These are phyloP conservation scores for Priceomyces castillae DNA, from an alignment of 805 yeast species.

Conservation along the genomic window DNA sequence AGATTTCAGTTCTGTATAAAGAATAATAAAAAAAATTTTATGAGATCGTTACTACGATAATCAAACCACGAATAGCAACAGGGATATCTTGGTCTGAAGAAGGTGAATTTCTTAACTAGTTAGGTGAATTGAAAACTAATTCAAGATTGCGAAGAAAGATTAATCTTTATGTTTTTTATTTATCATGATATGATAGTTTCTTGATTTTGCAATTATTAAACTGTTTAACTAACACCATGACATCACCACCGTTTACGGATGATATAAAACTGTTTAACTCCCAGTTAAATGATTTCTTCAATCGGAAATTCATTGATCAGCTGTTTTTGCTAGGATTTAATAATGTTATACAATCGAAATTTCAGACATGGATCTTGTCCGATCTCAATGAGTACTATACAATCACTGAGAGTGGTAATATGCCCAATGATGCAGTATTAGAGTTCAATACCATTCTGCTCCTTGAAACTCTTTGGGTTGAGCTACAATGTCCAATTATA, in stretches of 20 bases:
- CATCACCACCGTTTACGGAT: conserved; percentile 5
- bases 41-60: no score
- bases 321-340: conserved; percentile 49
- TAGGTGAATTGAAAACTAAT: no score
- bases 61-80: no score
- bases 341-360: conserved; percentile 47
- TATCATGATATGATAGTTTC: neutral
- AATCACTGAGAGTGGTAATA: conserved; percentile 3
- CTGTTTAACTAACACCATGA: neutral
- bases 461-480: conserved; percentile 54
- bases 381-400: conserved; percentile 34
- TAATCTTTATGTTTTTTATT: no score
- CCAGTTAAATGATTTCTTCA: conserved; percentile 19
- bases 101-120: no score
- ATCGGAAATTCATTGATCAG: conserved; percentile 31
- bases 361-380: conserved; percentile 37
- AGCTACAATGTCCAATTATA: conserved; percentile 62
- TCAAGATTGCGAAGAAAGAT: no score
- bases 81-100: no score
- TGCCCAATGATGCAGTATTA: conserved; percentile 6
- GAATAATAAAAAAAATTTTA: no score
- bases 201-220: neutral
- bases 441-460: conserved; percentile 37
- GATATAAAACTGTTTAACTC: conserved; percentile 16
- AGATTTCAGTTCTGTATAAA: neutral